Percentiles rank a stretch among this genome's conserved stretches.
phyloP scores from a whole-genome alignment of 2,329 filamentous ascomycete genomes.

The Ciborinia camelliae region DNA sequence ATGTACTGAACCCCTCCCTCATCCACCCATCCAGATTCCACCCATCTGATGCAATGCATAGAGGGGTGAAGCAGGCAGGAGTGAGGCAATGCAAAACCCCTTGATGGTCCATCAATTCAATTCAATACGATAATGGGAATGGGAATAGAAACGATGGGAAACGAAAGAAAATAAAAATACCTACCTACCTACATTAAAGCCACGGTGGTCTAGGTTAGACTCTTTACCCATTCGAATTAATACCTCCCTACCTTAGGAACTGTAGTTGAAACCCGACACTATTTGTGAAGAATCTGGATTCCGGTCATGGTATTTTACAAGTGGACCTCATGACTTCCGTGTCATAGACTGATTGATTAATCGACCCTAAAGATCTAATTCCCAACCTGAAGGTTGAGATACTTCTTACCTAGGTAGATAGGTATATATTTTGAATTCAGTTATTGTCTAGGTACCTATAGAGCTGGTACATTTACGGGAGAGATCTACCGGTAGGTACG shows the following conservation, averaged over 20 bases:
- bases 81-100: background rate
- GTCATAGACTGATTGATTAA: conserved; percentile 14
- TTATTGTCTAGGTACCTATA: no score
- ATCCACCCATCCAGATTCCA: background rate
- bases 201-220: background rate
- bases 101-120: no score
- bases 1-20: background rate
- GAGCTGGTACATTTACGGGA: no score
- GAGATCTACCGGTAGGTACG: no score
- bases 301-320: background rate
- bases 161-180: no score
- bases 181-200: no score
- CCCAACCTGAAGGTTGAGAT: no score
- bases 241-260: no score
- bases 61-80: conserved; percentile 1
- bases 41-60: background rate
- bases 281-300: no score
- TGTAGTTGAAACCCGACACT: no score
- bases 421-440: background rate
- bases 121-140: background rate
- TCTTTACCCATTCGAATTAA: no score
- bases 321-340: background rate
- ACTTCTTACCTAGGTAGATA: no score
- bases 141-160: background rate
- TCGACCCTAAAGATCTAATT: conserved; percentile 3